A percentile compares a stretch with the other conserved stretches of the same genome.
Conservation (phyloP, 2,329 filamentous ascomycete species). For the Fusarium sp. region DNA sequence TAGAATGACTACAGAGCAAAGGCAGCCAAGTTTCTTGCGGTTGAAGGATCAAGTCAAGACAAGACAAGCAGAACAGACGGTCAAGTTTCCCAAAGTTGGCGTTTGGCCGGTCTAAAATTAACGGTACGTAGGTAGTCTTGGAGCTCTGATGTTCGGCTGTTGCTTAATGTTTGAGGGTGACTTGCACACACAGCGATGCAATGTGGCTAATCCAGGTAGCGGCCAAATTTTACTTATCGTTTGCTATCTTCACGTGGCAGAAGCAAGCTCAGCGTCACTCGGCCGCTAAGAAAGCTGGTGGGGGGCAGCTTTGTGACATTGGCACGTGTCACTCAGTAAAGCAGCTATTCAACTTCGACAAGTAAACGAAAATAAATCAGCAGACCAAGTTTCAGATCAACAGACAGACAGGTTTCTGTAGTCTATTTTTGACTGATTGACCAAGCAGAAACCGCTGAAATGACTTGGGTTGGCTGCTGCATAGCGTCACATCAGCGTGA, state of each 20-base stretch:
- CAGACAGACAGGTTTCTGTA: slow-evolving; percentile 24
- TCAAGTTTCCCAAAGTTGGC: slow-evolving; percentile 26
- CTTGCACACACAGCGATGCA: slow-evolving; percentile 44
- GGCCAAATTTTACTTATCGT: slow-evolving; percentile 47
- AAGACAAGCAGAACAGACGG: slow-evolving; percentile 11
- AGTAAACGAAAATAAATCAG: background rate
- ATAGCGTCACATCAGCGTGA: slow-evolving; percentile 44
- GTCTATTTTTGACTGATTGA: slow-evolving; percentile 10
- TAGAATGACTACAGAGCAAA: slow-evolving; percentile 9
- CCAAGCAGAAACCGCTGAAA: slow-evolving; percentile 22
- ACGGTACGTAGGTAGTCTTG: slow-evolving; percentile 35
- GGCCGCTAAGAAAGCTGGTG: slow-evolving; percentile 33
- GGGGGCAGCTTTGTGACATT: slow-evolving; percentile 28
- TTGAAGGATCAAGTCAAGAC: slow-evolving; percentile 23
- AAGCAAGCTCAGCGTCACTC: slow-evolving; percentile 15
- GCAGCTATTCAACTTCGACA: background rate
- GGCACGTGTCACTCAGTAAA: slow-evolving; percentile 32
- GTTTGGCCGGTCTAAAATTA: slow-evolving; percentile 26
- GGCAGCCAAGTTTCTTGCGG: background rate
- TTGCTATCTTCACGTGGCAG: slow-evolving; percentile 48
- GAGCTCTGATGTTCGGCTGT: slow-evolving; percentile 32
- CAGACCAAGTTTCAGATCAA: slow-evolving; percentile 26
- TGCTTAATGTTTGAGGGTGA: slow-evolving; percentile 44
- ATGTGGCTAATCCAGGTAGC: slow-evolving; percentile 48
- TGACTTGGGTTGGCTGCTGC: slow-evolving; percentile 16